Conservation (phyloP, 2,329 filamentous ascomycete species). For the Fusarium sterilihyphosum region DNA sequence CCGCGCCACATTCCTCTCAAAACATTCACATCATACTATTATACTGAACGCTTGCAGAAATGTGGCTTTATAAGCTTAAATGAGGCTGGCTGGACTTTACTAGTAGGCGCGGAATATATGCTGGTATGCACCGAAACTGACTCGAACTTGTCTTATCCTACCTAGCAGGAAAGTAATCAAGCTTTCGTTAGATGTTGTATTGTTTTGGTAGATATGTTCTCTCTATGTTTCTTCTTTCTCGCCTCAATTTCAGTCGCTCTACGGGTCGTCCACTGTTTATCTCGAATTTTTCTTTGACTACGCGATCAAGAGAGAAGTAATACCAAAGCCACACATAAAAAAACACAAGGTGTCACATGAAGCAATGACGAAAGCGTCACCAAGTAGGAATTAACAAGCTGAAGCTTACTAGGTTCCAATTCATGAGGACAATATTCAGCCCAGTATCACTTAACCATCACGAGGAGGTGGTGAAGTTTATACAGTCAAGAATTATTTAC, state of each 20-base stretch:
- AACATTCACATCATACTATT: neutral
- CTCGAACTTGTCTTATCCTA: neutral
- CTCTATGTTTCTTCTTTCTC: neutral
- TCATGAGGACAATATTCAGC: neutral
- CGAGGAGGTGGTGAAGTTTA: neutral
- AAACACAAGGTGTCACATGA: too few relatives aligned
- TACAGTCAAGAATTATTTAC: too few relatives aligned
- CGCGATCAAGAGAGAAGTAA: too few relatives aligned
- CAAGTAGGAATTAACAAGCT: too few relatives aligned
- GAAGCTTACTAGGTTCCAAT: too few relatives aligned
- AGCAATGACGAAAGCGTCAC: too few relatives aligned
- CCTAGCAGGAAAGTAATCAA: too few relatives aligned
- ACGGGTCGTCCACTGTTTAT: rapidly evolving
- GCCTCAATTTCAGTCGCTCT: neutral
- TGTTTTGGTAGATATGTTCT: neutral
- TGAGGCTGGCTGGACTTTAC: neutral
- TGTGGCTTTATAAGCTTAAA: neutral
- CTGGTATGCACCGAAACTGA: neutral
- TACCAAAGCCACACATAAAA: too few relatives aligned
- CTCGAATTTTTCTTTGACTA: neutral
- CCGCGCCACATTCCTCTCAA: neutral
- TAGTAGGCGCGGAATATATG: rapidly evolving
- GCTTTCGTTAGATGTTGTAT: too few relatives aligned
- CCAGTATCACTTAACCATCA: neutral
- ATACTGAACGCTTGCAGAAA: neutral